Percentiles rank a stretch among this genome's conserved stretches.
These are phyloP conservation scores for Sporobolomyces phaffii DNA, from an alignment of 768 basidiomycete genomes.

Conservation along the genomic window DNA sequence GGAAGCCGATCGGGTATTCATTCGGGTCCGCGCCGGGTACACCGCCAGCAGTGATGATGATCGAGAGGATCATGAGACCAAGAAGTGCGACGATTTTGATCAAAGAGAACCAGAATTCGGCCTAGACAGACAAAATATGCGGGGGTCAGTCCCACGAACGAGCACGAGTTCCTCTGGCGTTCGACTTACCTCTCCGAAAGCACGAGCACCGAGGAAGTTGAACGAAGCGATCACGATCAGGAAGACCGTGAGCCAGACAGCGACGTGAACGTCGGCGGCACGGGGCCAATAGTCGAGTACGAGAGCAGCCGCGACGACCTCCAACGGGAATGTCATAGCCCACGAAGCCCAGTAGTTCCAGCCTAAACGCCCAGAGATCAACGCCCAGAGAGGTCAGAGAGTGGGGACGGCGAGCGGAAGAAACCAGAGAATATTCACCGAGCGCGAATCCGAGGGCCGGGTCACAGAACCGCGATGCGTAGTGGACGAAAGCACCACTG, in stretches of 20 bases:
- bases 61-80: constrained; percentile 46
- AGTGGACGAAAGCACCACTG: constrained; percentile 49
- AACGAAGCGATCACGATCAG: constrained; percentile 26
- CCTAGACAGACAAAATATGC: constrained; percentile 1
- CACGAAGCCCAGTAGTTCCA: constrained; percentile 16
- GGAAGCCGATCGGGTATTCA: constrained; percentile 45
- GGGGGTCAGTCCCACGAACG: too few species aligned
- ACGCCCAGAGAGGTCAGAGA: too few species aligned
- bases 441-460: constrained; percentile 44
- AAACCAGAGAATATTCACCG: too few species aligned
- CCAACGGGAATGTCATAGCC: constrained; percentile 11
- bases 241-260: constrained; percentile 36
- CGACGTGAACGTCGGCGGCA: constrained; percentile 18
- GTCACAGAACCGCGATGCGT: constrained; percentile 50
- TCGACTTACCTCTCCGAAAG: constrained; percentile 30
- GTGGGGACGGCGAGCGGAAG: too few species aligned
- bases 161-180: too few species aligned
- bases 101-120: constrained; percentile 48
- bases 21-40: constrained; percentile 43
- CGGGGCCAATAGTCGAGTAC: constrained; percentile 38
- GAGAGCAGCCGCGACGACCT: constrained; percentile 35
- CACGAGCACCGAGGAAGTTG: constrained; percentile 39
- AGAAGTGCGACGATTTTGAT: constrained; percentile 48
- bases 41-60: constrained; percentile 47
- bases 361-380: too few species aligned